A percentile compares a stretch with the other conserved stretches of the same genome.
phyloP scores from a whole-genome alignment of 1,139 yeast species.

The Nakaseomyces bracarensis region DNA sequence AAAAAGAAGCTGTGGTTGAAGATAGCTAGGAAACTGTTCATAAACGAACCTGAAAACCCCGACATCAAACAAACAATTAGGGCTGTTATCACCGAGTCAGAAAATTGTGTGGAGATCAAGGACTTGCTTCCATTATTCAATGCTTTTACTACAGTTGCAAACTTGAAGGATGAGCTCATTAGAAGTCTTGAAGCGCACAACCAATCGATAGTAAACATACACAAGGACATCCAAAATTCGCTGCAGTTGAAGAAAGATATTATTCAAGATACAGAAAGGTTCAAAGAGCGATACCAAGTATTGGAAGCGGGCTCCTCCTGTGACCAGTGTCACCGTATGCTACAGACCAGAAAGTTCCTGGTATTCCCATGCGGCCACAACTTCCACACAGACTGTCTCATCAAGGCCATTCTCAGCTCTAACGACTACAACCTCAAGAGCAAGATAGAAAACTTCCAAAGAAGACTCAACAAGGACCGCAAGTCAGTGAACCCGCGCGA shows the following conservation, averaged over 20 bases:
- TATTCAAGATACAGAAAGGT: slow-evolving; percentile 47
- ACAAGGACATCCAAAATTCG: slow-evolving; percentile 72
- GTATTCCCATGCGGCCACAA: slow-evolving; percentile 88
- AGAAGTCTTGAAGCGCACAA: slow-evolving; percentile 69
- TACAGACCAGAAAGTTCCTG: slow-evolving; percentile 65
- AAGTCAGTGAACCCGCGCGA: slow-evolving; percentile 26
- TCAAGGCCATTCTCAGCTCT: slow-evolving; percentile 49
- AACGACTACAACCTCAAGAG: slow-evolving; percentile 64
- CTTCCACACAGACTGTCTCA: slow-evolving; percentile 81
- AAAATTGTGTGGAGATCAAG: slow-evolving; percentile 60
- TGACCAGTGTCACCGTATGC: slow-evolving; percentile 54
- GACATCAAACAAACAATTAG: slow-evolving; percentile 30
- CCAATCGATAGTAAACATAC: slow-evolving; percentile 50
- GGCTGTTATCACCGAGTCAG: slow-evolving; percentile 40
- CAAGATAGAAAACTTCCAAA: slow-evolving; percentile 49
- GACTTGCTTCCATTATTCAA: slow-evolving; percentile 82
- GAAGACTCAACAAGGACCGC: slow-evolving; percentile 33
- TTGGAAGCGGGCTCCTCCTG: slow-evolving; percentile 86
- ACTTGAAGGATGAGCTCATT: slow-evolving; percentile 77
- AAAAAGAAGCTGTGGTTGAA: slow-evolving; percentile 70
- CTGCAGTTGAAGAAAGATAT: slow-evolving; percentile 55
- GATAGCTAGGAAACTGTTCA: slow-evolving; percentile 49
- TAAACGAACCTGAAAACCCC: slow-evolving; percentile 17
- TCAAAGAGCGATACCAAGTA: slow-evolving; percentile 44
- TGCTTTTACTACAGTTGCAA: slow-evolving; percentile 70